Percentiles rank a stretch among this genome's conserved stretches.
phyloP scores from a whole-genome alignment of 1,139 yeast genomes.

The Lodderomyces jiufengensis region DNA sequence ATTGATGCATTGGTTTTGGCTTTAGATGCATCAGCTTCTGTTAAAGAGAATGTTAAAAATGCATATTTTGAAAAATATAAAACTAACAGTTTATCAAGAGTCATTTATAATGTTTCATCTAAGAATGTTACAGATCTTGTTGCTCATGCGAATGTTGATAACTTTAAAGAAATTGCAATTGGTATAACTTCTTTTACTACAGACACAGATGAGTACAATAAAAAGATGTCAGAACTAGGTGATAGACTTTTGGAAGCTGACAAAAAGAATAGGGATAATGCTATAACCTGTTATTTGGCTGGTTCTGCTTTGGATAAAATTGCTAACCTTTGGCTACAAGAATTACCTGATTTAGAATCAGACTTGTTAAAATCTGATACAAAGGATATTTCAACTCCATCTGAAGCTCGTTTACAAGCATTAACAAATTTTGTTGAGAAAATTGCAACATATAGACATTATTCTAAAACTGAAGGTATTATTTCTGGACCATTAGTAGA shows the following conservation, averaged over 20 bases:
- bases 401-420: slow-evolving; percentile 82
- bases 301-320: slow-evolving; percentile 81
- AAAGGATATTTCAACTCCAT: slow-evolving; percentile 51
- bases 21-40: slow-evolving; percentile 58
- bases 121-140: slow-evolving; percentile 70
- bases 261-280: slow-evolving; percentile 52
- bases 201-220: slow-evolving; percentile 45
- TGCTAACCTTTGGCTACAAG: slow-evolving; percentile 79
- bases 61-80: slow-evolving; percentile 65
- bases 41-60: slow-evolving; percentile 65
- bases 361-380: slow-evolving; percentile 41
- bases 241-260: slow-evolving; percentile 48
- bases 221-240: slow-evolving; percentile 66
- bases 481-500: slow-evolving; percentile 48
- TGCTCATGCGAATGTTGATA: slow-evolving; percentile 66
- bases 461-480: slow-evolving; percentile 38
- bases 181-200: slow-evolving; percentile 59
- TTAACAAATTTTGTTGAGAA: slow-evolving; percentile 81
- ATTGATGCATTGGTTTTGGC: slow-evolving; percentile 84
- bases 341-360: slow-evolving; percentile 58
- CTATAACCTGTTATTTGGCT: slow-evolving; percentile 74
- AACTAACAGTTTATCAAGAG: slow-evolving; percentile 61
- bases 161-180: slow-evolving; percentile 83
- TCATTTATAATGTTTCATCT: slow-evolving; percentile 62
- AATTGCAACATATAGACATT: slow-evolving; percentile 68